Base-by-base conservation (phyloP, 352 stramenopile genomes). In the Phytopythium delawarense region DNA sequence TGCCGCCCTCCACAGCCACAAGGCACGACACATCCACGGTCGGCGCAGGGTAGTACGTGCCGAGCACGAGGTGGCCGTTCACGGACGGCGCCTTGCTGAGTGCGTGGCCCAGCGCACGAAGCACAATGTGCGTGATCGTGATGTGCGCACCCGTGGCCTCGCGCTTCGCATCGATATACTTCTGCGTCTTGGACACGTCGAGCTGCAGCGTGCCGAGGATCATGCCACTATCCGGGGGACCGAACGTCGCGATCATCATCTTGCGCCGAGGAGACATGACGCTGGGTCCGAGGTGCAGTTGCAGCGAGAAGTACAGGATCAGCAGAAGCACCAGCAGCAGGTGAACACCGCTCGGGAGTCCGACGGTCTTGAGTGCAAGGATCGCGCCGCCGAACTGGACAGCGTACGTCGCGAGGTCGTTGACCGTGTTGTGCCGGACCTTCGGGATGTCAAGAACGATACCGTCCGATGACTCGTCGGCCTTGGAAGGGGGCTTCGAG, bases 1-100 rank as follows among this genome's bases (percentile, higher is more conserved):
- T 87, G 39, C 79, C 79, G 23, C 72, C 72, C 20, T 70, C 76
- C 1, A 89, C 70, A 8, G 79, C 76, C 21, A 89, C 78, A 21
- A 90, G 61, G 35, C 76, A 92, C 57, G 82, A 89, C 25, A 92
- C 71, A 50, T 90, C 83, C 40, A 88, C 75, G 0, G 71, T 87
- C n/a, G 73, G 68, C 2, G 80, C 75, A 3, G 70, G 73, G 66
- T 88, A 90, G 46, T 87, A 90, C 45, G 74, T 88, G 45, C 80
- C 83, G 23, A 87, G 86, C 13, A 92, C 72, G 46, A 90, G 71
- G 68, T 91, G 75, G 61, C 81, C 81, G 59, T 93, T 93, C 34
- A 92, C 71, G 0, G 75, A 82, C 13, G 81, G 84, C 7, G 79
- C 70, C 28, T 77, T 73, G 48, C 59, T 67, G 34, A 92, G 66